These are phyloP conservation scores for Schizophyllum commune DNA, from an alignment of 1,284 basidiomycete species.

Conservation along the genomic window DNA sequence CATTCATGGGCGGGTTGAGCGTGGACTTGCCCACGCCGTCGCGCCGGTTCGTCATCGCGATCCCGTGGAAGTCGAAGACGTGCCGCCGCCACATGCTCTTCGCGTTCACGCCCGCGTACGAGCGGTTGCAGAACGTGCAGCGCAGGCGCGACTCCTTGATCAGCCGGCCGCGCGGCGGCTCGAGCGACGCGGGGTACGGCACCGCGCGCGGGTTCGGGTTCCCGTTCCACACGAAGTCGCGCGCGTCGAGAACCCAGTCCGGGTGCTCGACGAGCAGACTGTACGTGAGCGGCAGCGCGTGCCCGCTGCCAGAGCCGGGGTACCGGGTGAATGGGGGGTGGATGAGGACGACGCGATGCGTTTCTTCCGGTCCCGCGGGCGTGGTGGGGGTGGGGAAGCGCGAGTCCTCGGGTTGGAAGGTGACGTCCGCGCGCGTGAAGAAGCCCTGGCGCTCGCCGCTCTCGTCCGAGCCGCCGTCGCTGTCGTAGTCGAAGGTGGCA, in stretches of 20 bases:
- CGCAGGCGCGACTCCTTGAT: constrained; percentile 66
- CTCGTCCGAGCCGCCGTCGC: neutral
- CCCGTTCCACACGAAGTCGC: constrained; percentile 46
- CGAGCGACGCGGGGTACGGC: constrained; percentile 62
- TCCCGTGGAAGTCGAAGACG: constrained; percentile 72
- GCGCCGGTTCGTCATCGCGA: constrained; percentile 3
- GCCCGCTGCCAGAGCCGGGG: constrained; percentile 28
- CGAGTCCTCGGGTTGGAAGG: neutral
- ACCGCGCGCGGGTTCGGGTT: constrained; percentile 31
- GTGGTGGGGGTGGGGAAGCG: neutral
- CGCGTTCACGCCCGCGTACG: constrained; percentile 75
- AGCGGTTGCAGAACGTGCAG: constrained; percentile 73
- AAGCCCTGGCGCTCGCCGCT: neutral
- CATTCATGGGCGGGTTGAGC: neutral
- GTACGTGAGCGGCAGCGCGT: constrained; percentile 25
- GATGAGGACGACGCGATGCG: constrained; percentile 42
- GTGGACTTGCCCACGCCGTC: neutral
- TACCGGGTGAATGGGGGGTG: constrained; percentile 62
- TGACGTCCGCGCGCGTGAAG: neutral
- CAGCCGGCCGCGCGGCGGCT: constrained; percentile 76
- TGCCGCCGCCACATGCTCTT: constrained; percentile 84
- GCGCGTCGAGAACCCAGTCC: constrained; percentile 66
- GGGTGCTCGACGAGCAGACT: constrained; percentile 57
- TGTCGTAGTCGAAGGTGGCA: neutral
- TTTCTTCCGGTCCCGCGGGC: neutral